phyloP scores from a whole-genome alignment of 225 moss, liverwort and hornwort genomes.

The Ulota crispa region DNA sequence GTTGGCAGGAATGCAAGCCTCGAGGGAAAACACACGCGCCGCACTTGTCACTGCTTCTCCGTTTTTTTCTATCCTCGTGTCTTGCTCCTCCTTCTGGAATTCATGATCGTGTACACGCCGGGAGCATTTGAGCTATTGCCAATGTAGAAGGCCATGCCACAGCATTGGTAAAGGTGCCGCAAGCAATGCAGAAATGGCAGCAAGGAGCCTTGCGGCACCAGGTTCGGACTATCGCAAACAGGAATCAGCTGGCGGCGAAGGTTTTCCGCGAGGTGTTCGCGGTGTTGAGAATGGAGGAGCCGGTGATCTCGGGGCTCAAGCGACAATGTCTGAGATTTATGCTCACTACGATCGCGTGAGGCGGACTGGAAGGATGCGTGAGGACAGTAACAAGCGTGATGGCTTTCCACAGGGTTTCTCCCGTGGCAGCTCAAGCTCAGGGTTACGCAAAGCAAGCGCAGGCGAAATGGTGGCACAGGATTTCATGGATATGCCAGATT shows the following conservation, averaged over 20 bases:
- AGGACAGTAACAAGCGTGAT: constrained; percentile 28
- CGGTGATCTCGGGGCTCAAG: constrained; percentile 12
- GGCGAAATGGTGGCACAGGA: neutral
- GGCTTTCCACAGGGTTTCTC: constrained; percentile 46
- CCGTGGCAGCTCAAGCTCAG: constrained; percentile 15
- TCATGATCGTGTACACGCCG: constrained; percentile 13
- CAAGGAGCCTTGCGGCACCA: neutral
- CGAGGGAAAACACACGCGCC: constrained; percentile 3
- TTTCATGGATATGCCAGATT: constrained; percentile 8
- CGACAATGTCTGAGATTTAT: constrained; percentile 3
- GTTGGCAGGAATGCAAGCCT: constrained; percentile 26
- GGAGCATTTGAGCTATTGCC: constrained; percentile 5
- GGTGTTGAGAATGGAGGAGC: neutral
- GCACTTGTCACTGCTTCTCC: neutral
- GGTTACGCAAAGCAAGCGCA: neutral
- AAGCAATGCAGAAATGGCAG: constrained; percentile 26
- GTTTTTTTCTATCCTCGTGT: neutral
- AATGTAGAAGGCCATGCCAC: neutral
- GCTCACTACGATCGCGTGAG: constrained; percentile 22
- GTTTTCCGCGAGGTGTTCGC: neutral
- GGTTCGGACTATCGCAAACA: neutral
- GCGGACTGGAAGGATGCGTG: constrained; percentile 9
- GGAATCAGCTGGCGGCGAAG: neutral
- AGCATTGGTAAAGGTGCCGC: neutral
- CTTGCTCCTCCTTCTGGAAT: neutral